phyloP scores from a whole-genome alignment of 2,329 filamentous ascomycete genomes.

The Capronia coronata region DNA sequence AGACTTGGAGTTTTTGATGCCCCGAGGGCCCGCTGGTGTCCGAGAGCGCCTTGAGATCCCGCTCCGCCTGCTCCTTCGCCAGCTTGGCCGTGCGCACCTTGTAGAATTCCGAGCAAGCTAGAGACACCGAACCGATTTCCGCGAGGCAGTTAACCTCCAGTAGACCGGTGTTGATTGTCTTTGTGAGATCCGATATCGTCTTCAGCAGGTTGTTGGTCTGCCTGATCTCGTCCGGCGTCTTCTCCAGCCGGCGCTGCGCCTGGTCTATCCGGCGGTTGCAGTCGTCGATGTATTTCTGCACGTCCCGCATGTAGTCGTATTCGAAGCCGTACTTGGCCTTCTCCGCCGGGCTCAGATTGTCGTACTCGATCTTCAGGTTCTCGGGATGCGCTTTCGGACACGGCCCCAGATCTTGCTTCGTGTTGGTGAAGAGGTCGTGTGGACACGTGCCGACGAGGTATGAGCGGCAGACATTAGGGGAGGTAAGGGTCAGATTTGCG shows the following conservation, averaged over 20 bases:
- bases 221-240: conserved; percentile 83
- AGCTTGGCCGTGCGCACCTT: conserved; percentile 73
- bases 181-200: conserved; percentile 71
- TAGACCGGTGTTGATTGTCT: conserved; percentile 73
- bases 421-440: conserved; percentile 99
- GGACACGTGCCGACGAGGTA: conserved; percentile 92
- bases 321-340: conserved; percentile 81
- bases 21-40: conserved; percentile 90
- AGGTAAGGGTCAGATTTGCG: conserved; percentile 77
- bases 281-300: conserved; percentile 94
- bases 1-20: conserved; percentile 97
- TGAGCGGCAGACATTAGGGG: conserved; percentile 89
- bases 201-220: conserved; percentile 89
- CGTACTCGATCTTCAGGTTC: conserved; percentile 81
- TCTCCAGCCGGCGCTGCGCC: conserved; percentile 84
- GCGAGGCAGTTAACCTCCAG: conserved; percentile 80
- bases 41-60: conserved; percentile 80
- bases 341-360: conserved; percentile 62
- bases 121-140: conserved; percentile 70
- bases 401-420: conserved; percentile 89
- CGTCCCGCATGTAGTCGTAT: conserved; percentile 91
- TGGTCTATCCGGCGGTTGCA: conserved; percentile 91
- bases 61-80: conserved; percentile 74
- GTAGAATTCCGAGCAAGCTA: conserved; percentile 81
- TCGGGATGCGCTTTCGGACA: conserved; percentile 87